Base-by-base conservation (phyloP, 805 yeast genomes). In the Kockiozyma suomiensis region DNA sequence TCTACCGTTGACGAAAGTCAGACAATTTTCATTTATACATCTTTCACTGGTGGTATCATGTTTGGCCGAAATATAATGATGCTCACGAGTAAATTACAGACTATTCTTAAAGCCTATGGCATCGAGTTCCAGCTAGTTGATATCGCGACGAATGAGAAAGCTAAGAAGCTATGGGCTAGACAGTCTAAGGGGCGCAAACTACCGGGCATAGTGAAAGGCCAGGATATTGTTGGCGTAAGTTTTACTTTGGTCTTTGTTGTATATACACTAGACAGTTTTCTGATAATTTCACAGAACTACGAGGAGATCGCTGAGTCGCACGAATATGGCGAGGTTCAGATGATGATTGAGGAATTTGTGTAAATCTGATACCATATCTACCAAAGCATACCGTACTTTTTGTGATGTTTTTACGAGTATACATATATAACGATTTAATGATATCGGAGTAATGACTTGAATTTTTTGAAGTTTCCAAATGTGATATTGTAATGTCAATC, bases 171-270 rank as follows among this genome's bases (percentile, higher is more conserved):
- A 28, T 91, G 97, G 97, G 84, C 83, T 69, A 81, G 94, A 66
- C 82, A 82, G 69, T 78, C 88, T 17, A 78, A 78, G 30, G 96
- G 96, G 2, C 84, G 87, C 66, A 77, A 83, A 1, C 80, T 90
- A 59, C 97, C 97, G 1, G 97, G 92, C 35, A 81, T 91, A 17
- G 91, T 91, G 17, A 82, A 96, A 73, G 90, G 88, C 7, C 85
- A 84, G 28, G 94, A 88, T 68, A 92, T 84, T 59, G 85, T 91
- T 64, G 97, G 97, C 1, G 87, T 61, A 41, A 59, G 64, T 50
- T 8, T 28, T 26, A n/a, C n/a, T n/a, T n/a, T n/a, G n/a, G n/a
- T n/a, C n/a, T n/a, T n/a, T n/a, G n/a, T 26, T 17, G 35, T 30
- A 45, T 37, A 19, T n/a, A 28, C 21, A n/a, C n/a, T n/a, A n/a